A percentile compares a stretch with the other conserved stretches of the same genome.
phyloP scores from a whole-genome alignment of 768 basidiomycete genomes.

The Tulasnella calospora region DNA sequence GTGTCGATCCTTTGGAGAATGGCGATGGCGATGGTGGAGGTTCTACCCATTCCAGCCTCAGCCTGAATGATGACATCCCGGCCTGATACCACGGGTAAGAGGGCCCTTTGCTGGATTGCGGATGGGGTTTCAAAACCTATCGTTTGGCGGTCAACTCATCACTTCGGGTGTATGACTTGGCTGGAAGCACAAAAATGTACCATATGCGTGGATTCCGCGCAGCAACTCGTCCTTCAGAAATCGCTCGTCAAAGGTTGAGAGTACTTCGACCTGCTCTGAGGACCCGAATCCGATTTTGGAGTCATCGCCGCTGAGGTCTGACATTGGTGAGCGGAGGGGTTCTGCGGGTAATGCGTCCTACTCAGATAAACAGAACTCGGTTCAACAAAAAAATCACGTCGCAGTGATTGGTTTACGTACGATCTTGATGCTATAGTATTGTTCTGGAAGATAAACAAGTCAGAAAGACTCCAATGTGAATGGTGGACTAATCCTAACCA shows the following conservation, averaged over 20 bases:
- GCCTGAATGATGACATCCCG: constrained; percentile 48
- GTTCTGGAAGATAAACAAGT: no score
- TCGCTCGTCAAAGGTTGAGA: constrained; percentile 31
- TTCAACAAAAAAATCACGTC: no score
- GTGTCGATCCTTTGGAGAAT: constrained; percentile 47
- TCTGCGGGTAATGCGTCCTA: no score
- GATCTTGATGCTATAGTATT: no score
- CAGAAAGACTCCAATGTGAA: no score
- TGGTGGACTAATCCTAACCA: no score
- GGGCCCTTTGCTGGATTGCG: constrained; percentile 96
- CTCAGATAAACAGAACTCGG: no score
- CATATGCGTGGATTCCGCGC: constrained; percentile 49
- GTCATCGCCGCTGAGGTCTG: constrained; percentile 72
- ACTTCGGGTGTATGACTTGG: background rate
- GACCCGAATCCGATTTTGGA: constrained; percentile 52
- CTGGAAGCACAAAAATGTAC: constrained; percentile 27
- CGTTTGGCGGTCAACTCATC: background rate
- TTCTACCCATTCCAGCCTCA: constrained; percentile 50
- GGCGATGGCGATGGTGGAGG: constrained; percentile 48
- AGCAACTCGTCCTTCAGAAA: constrained; percentile 46
- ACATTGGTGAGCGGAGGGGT: constrained; percentile 3
- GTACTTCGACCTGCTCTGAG: constrained; percentile 38
- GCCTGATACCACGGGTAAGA: constrained; percentile 74
- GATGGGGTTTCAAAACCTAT: constrained; percentile 87
- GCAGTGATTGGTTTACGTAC: no score